Percentiles rank a stretch among this genome's conserved stretches.
Conservation (phyloP, 768 basidiomycete genomes). For the Boletus rubropictus region DNA sequence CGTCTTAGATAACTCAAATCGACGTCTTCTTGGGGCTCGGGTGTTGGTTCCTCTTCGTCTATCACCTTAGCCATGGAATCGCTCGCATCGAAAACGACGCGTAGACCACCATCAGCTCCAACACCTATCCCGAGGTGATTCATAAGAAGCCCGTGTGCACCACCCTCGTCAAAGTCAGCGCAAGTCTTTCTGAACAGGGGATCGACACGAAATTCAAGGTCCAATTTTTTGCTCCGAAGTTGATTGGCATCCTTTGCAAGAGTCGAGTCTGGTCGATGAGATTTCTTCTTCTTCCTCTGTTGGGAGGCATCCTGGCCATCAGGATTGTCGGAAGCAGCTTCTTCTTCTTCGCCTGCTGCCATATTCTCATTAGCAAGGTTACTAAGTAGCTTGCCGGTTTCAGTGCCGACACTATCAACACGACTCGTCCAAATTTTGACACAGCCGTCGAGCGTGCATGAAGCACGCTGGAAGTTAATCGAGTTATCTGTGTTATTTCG, state of each 20-base stretch:
- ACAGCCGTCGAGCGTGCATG: constrained; percentile 94
- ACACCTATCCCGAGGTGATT: constrained; percentile 83
- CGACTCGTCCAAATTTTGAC: constrained; percentile 99
- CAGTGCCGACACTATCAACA: constrained; percentile 94
- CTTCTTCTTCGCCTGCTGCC: constrained; percentile 53
- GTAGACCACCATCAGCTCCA: constrained; percentile 72
- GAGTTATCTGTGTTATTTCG: constrained; percentile 90
- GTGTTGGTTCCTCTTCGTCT: constrained; percentile 59
- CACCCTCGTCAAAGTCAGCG: constrained; percentile 98
- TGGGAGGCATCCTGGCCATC: constrained; percentile 63
- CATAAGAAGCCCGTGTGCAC: constrained; percentile 93
- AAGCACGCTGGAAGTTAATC: constrained; percentile 99
- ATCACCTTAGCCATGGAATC: constrained; percentile 78
- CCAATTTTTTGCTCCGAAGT: constrained; percentile 85
- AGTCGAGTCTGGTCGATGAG: constrained; percentile 71
- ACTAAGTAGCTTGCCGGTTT: constrained; percentile 90
- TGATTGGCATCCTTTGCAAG: constrained; percentile 82
- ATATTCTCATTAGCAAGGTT: constrained; percentile 72
- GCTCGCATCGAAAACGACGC: constrained; percentile 94
- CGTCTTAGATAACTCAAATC: constrained; percentile 60
- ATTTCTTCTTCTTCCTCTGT: constrained; percentile 53
- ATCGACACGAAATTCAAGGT: constrained; percentile 93
- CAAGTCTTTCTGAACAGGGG: constrained; percentile 97
- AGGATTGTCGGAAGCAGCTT: constrained; percentile 51
- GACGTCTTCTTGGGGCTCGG: constrained; percentile 65